Percentiles rank a stretch among this genome's conserved stretches.
These are phyloP conservation scores for Metschnikowia santaceciliae DNA, from an alignment of 805 yeast genomes.

Conservation along the genomic window DNA sequence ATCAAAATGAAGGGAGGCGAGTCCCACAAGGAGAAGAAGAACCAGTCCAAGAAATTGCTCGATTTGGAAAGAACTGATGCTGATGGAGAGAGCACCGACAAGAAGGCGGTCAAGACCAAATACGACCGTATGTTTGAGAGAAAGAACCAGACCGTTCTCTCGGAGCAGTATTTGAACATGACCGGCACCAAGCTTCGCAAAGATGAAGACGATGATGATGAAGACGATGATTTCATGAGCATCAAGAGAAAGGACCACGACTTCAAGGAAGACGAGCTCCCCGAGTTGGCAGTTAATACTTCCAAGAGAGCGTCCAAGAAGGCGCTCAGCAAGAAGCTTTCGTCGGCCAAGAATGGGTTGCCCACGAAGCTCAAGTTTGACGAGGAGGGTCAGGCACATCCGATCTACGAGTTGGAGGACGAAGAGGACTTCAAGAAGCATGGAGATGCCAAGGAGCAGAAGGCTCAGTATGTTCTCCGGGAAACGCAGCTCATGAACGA, in stretches of 20 bases:
- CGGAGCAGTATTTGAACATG: constrained; percentile 81
- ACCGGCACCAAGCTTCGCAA: constrained; percentile 40
- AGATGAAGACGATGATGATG: constrained; percentile 40
- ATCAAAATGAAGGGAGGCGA: constrained; percentile 62
- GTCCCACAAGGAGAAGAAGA: constrained; percentile 71
- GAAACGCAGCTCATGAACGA: constrained; percentile 67
- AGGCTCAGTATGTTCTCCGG: constrained; percentile 57
- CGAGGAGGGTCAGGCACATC: constrained; percentile 91
- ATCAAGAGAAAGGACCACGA: constrained; percentile 77
- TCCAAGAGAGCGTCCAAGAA: constrained; percentile 83
- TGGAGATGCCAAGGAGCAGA: constrained; percentile 64
- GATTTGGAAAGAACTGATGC: constrained; percentile 47
- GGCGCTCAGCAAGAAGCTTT: constrained; percentile 81
- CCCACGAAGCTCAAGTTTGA: constrained; percentile 83
- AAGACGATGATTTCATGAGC: constrained; percentile 67
- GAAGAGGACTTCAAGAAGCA: constrained; percentile 83
- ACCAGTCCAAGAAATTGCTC: constrained; percentile 68
- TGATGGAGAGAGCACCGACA: constrained; percentile 55
- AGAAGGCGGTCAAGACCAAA: constrained; percentile 62
- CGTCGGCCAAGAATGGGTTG: constrained; percentile 55
- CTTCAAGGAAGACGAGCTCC: constrained; percentile 59
- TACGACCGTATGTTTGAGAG: constrained; percentile 96
- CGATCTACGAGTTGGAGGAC: constrained; percentile 84
- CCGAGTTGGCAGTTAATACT: constrained; percentile 57
- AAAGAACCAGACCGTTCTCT: constrained; percentile 84